A percentile compares a stretch with the other conserved stretches of the same genome.
Evolutionary conservation across 164 flowering plant species (phyloP).

Genomic region (Akebia trifoliata): DNA sequence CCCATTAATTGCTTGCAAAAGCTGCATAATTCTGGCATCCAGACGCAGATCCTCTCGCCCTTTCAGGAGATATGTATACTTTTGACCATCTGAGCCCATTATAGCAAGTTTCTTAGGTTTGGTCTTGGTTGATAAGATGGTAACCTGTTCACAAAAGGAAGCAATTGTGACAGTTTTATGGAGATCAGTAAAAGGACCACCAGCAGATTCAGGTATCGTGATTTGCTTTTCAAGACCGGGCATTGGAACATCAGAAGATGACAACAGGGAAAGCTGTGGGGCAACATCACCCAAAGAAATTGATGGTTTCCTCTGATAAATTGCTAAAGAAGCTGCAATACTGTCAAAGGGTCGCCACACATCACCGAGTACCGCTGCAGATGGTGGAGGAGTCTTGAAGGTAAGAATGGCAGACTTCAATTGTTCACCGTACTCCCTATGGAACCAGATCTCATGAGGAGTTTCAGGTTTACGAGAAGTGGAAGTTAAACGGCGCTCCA

Average conservation of each 20-base stretch:
- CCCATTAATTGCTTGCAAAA: slow-evolving; percentile 82
- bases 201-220: slow-evolving; percentile 44
- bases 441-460: slow-evolving; percentile 91
- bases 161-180: slow-evolving; percentile 72
- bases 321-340: slow-evolving; percentile 74
- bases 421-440: slow-evolving; percentile 62
- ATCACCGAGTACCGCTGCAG: slow-evolving; percentile 71
- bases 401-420: slow-evolving; percentile 66
- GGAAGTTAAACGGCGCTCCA: slow-evolving; percentile 93
- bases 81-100: slow-evolving; percentile 84
- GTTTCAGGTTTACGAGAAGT: slow-evolving; percentile 91
- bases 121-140: slow-evolving; percentile 86
- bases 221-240: slow-evolving; percentile 92
- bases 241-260: slow-evolving; percentile 93
- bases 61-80: slow-evolving; percentile 86
- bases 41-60: slow-evolving; percentile 97
- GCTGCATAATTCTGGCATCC: slow-evolving; percentile 98
- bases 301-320: slow-evolving; percentile 81
- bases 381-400: slow-evolving; percentile 76
- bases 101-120: slow-evolving; percentile 87
- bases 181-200: slow-evolving; percentile 29
- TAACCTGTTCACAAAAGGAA: slow-evolving; percentile 71
- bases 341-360: slow-evolving; percentile 90
- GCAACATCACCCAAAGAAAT: slow-evolving; percentile 80
- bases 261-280: slow-evolving; percentile 62